phyloP scores from a whole-genome alignment of 2,329 filamentous ascomycete genomes.

The Ustulina deusta region DNA sequence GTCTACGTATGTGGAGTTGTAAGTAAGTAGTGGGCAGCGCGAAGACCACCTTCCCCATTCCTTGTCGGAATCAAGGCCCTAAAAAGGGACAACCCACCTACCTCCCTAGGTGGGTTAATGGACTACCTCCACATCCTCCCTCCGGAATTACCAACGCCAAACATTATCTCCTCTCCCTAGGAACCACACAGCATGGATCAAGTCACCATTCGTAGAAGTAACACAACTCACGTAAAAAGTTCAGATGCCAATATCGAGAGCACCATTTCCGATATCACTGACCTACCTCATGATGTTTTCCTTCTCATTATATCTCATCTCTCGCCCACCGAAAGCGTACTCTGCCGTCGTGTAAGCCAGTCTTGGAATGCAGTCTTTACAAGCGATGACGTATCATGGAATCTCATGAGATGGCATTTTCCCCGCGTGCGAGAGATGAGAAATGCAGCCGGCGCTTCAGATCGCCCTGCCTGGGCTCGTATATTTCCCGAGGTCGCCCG shows the following conservation, averaged over 20 bases:
- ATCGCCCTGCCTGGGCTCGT: slow-evolving; percentile 54
- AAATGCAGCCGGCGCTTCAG: slow-evolving; percentile 20
- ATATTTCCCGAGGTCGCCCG: slow-evolving; percentile 63
- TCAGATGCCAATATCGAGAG: not conserved
- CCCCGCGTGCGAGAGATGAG: slow-evolving; percentile 66
- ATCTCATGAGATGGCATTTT: slow-evolving; percentile 64
- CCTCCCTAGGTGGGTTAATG: not conserved
- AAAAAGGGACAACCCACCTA: not conserved
- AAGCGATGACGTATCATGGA: slow-evolving; percentile 59
- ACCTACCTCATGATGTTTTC: slow-evolving; percentile 70
- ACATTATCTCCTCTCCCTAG: not conserved
- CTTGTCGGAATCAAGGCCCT: not conserved
- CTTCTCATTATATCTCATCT: slow-evolving; percentile 64
- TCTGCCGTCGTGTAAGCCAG: slow-evolving; percentile 64
- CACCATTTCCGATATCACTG: slow-evolving; percentile 52
- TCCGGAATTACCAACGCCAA: not conserved
- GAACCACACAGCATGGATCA: slow-evolving; percentile 20
- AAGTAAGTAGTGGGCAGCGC: not conserved
- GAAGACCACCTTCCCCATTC: not conserved
- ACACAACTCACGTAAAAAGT: not conserved
- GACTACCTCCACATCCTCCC: not conserved
- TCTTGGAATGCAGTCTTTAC: slow-evolving; percentile 63
- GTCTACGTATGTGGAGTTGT: not conserved
- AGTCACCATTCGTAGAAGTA: not conserved
- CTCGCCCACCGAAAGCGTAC: slow-evolving; percentile 61